Conservation (phyloP, 2,329 filamentous ascomycete species). For the Colletotrichum sidae region DNA sequence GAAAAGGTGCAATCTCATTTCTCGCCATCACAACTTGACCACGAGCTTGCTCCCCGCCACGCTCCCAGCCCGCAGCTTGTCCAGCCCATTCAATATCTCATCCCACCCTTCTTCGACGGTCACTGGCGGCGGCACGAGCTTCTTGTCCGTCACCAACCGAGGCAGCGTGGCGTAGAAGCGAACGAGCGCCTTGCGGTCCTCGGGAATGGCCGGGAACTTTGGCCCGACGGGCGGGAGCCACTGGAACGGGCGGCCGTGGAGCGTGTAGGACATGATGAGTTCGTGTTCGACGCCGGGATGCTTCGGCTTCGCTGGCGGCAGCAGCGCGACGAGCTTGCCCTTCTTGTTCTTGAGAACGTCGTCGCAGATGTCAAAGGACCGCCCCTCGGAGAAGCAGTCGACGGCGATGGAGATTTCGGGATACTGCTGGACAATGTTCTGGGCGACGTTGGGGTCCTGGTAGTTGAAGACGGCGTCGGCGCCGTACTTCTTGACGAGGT, state of each 20-base stretch:
- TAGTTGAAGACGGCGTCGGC: constrained; percentile 62
- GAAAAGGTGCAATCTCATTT: not conserved
- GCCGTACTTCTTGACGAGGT: constrained; percentile 54
- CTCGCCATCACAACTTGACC: constrained; percentile 18
- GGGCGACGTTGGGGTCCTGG: constrained; percentile 33
- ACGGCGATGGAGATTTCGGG: constrained; percentile 44
- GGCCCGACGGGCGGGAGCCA: constrained; percentile 44
- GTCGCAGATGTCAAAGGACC: constrained; percentile 42
- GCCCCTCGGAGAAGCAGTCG: constrained; percentile 46
- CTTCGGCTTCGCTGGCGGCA: constrained; percentile 39
- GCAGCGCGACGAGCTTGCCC: constrained; percentile 44
- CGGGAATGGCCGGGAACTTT: constrained; percentile 43
- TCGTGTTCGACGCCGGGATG: constrained; percentile 39
- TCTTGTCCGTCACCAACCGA: constrained; percentile 5
- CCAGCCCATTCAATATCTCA: constrained; percentile 36
- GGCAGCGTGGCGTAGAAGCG: constrained; percentile 41
- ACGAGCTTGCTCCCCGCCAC: constrained; percentile 42
- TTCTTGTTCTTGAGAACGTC: constrained; percentile 42
- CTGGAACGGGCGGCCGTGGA: constrained; percentile 41
- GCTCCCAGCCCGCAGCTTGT: constrained; percentile 39
- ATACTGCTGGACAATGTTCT: constrained; percentile 19
- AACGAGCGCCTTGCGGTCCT: constrained; percentile 40
- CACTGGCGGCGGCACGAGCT: constrained; percentile 39
- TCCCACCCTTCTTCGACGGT: constrained; percentile 36
- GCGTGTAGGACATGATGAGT: constrained; percentile 42